Evolutionary conservation across 345 rosid genomes (phyloP).

Genomic region (Ceriops decandra): DNA sequence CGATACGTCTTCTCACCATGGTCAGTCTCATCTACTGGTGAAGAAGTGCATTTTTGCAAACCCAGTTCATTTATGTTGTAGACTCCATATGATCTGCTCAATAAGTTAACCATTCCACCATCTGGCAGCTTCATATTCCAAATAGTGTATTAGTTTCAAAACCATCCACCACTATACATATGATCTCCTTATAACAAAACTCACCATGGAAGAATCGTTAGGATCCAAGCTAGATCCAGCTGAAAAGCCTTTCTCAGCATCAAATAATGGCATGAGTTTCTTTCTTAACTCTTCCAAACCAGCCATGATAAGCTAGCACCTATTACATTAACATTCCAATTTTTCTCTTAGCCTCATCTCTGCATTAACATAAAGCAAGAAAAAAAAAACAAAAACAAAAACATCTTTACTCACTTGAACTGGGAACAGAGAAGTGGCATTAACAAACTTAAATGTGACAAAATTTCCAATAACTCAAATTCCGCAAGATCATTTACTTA

Average conservation of each 20-base stretch:
- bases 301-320: constrained; percentile 49
- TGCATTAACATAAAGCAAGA: background rate
- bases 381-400: background rate
- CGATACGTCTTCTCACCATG: constrained; percentile 64
- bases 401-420: background rate
- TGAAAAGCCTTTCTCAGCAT: constrained; percentile 87
- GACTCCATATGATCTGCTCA: constrained; percentile 91
- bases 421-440: background rate
- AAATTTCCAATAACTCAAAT: background rate
- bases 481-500: no score
- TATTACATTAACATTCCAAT: background rate
- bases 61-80: constrained; percentile 90
- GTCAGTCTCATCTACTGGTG: constrained; percentile 56
- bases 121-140: constrained; percentile 61
- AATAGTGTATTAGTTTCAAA: background rate
- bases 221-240: constrained; percentile 63
- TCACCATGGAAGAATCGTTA: constrained; percentile 66
- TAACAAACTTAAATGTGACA: background rate
- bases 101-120: constrained; percentile 83
- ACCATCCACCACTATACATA: background rate
- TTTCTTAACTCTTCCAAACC: constrained; percentile 83
- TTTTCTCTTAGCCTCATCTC: background rate
- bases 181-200: constrained; percentile 9
- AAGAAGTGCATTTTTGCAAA: constrained; percentile 74
- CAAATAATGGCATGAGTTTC: constrained; percentile 85